Conservation (phyloP, 2,329 filamentous ascomycete genomes). For the Hortaea werneckii region DNA sequence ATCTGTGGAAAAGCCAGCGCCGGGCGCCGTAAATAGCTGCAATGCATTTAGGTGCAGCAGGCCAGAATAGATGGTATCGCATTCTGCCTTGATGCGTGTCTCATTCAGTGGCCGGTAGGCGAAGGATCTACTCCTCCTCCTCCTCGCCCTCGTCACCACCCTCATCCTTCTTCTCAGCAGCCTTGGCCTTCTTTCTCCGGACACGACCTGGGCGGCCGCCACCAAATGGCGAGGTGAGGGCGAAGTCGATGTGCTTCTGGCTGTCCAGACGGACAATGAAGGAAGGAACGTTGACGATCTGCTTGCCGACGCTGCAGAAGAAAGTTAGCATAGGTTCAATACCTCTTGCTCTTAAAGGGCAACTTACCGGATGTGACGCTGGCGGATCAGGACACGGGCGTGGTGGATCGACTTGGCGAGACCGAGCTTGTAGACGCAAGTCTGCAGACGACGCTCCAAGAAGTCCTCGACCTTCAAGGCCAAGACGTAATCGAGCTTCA, state of each 20-base stretch:
- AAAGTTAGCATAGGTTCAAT: conserved; percentile 12
- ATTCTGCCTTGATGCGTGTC: neutral
- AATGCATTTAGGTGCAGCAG: no score
- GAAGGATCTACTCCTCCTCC: conserved; percentile 30
- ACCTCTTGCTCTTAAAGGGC: neutral
- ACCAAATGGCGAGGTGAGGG: conserved; percentile 93
- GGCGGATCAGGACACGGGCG: conserved; percentile 98
- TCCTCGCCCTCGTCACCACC: conserved; percentile 83
- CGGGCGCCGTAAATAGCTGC: no score
- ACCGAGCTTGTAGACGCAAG: conserved; percentile 99
- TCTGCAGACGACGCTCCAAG: conserved; percentile 99
- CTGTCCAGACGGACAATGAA: conserved; percentile 99
- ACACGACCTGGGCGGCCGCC: conserved; percentile 95
- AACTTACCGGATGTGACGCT: conserved; percentile 83
- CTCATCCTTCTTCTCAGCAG: conserved; percentile 74
- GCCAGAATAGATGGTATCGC: no score
- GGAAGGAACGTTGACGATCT: conserved; percentile 99
- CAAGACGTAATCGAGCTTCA: conserved; percentile 99
- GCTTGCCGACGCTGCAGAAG: conserved; percentile 75
- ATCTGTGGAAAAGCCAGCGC: neutral
- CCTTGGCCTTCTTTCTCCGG: conserved; percentile 99
- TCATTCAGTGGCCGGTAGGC: neutral
- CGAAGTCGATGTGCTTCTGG: conserved; percentile 99
- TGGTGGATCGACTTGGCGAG: conserved; percentile 99
- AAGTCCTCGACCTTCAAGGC: conserved; percentile 99